Base-by-base conservation (phyloP, 371 early-diverging fungal genomes). In the Rhizopus sp. region DNA sequence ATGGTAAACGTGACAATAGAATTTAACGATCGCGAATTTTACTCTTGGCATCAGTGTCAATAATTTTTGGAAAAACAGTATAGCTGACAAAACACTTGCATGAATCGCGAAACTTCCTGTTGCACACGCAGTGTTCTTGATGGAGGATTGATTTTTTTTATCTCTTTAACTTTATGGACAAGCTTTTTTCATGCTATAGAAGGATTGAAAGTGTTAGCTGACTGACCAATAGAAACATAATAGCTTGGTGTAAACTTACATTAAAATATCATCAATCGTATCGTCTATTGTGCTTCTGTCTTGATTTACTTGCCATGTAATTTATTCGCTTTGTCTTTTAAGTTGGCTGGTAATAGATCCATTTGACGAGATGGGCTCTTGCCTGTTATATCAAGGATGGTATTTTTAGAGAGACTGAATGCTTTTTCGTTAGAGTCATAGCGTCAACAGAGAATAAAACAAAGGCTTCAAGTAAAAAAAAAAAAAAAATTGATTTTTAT, bases 101-200 rank as follows among this genome's bases (percentile, higher is more conserved):
- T 55, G 45, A 50, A 50, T 16, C 60, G 60, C 35, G 50, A 54
- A 49, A 60, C 50, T 49, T 60, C 60, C 44, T 54, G 60, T 55
- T 60, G 60, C 49, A 60, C 49, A 48, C 54, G 60, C 48, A 39
- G 41, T 45, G 44, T 44, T 53, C 13, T 60, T 53, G 53, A 44
- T 60, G 53, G 40, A 31, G 60, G 54, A 15, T 60, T 32, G 33
- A 60, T 60, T 53, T 53, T 49, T 60, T 60, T 60, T 35, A 53
- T 60, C 40, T 53, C 54, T 60, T 53, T 53, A 60, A 53, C 33
- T 60, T 60, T 33, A 51, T 53, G 39, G 48, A 41, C 48, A 60
- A 33, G 53, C 60, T 60, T 60, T 38, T 60, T 53, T 48, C 54
- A 39, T 51, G n/a, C 58, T 58, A 58, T 58, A 51, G 35, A 51